A percentile compares a stretch with the other conserved stretches of the same genome.
Evolutionary conservation across 345 rosid genomes (phyloP).

Genomic region (Pistacia atlantica): DNA sequence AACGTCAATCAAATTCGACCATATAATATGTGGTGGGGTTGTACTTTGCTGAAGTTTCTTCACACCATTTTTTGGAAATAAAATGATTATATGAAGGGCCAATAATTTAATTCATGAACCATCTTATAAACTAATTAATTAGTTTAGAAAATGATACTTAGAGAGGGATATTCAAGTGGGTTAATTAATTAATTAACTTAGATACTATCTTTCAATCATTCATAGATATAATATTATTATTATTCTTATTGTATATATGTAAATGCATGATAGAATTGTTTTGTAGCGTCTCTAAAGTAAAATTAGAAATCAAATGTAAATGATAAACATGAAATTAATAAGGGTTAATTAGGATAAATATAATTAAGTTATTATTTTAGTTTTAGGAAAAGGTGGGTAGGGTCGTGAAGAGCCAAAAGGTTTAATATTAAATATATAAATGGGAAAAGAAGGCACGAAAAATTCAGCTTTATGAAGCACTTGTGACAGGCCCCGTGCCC

Average conservation of each 20-base stretch:
- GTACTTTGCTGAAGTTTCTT: too few species aligned
- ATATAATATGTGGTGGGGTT: too few species aligned
- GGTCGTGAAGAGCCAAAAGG: slow-evolving; percentile 17
- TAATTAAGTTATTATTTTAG: slow-evolving; percentile 4
- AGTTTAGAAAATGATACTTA: too few species aligned
- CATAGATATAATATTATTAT: slow-evolving; percentile 1
- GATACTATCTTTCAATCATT: slow-evolving; percentile 23
- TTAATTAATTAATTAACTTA: neutral
- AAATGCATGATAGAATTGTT: slow-evolving; percentile 5
- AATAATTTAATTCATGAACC: too few species aligned
- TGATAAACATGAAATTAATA: neutral
- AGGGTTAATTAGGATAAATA: slow-evolving; percentile 6
- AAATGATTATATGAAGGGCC: too few species aligned
- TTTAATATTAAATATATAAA: neutral
- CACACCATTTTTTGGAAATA: too few species aligned
- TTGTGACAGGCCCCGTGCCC: slow-evolving; percentile 30
- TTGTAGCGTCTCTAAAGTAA: neutral
- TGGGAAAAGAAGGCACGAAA: slow-evolving; percentile 22
- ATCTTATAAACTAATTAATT: too few species aligned
- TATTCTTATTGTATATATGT: too few species aligned
- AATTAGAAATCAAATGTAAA: too few species aligned
- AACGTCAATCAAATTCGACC: too few species aligned
- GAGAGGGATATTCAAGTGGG: too few species aligned
- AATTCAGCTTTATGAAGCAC: slow-evolving; percentile 48
- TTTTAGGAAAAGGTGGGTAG: slow-evolving; percentile 5